Evolutionary conservation across 2,329 filamentous ascomycete genomes (phyloP), one percentile per base, ranked within the genome.

Genomic region (Talaromyces atroroseus): DNA sequence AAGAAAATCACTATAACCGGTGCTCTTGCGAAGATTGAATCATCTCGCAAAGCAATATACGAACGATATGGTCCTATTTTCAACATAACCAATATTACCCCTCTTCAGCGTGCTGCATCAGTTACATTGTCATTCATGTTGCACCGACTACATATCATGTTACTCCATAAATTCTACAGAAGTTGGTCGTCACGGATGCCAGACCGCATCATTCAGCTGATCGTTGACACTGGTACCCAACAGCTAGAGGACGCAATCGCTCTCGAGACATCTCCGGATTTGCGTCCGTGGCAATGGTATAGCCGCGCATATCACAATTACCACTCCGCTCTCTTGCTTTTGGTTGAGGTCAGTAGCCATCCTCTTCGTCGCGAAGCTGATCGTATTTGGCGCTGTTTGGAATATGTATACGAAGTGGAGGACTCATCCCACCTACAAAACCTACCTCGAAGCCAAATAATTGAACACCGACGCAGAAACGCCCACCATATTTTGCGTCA

Each of bases 241-340:
- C 74, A 78, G 32, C 68, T 84, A 56, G 83, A 86, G 62, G 75
- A 76, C 58, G 79, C 77, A 2, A 79, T 85, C 49, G 72, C 73
- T 8, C 71, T 85, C 11, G 82, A 85, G 56, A 80, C 76, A 1
- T 68, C 75, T 0, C 78, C 79, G 1, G 74, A 76, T 1, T 62
- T 89, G 38, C 69, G 73, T 1, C 72, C 73, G 1, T 91, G 87
- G 86, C 71, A 76, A 1, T 91, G 88, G 88, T 90, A 90, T 62
- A 65, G 75, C 12, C 86, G 87, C 4, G 86, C 88, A 5, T 82
- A 87, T 60, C 85, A 88, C 59, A 87, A 90, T 66, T 89, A 86
- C 67, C 88, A 90, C 64, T 79, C 81, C 4, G 85, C 87, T 0
- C 76, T 91, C 32, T 76, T 91, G 1, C 74, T 92, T 21, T 77